phyloP scores from a whole-genome alignment of 1,284 basidiomycete species.

The Cystobasidium slooffiae region DNA sequence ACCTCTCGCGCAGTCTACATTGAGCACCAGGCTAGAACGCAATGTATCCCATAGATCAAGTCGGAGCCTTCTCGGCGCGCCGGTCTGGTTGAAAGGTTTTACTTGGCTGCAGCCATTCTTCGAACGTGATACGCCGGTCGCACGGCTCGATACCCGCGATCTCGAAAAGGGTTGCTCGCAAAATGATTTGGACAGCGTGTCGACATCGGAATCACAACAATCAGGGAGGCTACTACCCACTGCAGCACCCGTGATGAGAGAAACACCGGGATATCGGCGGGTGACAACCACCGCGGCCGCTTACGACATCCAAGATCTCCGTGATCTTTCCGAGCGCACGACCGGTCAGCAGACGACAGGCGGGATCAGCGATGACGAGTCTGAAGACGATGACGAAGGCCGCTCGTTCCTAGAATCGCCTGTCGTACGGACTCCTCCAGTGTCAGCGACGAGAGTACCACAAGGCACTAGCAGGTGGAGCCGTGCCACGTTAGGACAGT shows the following conservation, averaged over 20 bases:
- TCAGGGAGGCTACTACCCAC: constrained; percentile 21
- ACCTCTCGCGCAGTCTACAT: not conserved
- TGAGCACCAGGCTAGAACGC: not conserved
- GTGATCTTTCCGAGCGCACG: constrained; percentile 11
- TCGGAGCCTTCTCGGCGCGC: constrained; percentile 5
- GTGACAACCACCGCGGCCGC: constrained; percentile 41
- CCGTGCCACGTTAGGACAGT: constrained; percentile 38
- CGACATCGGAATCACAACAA: not conserved
- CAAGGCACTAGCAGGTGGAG: constrained; percentile 19
- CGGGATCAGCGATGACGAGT: constrained; percentile 1
- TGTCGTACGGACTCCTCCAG: not conserved
- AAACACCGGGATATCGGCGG: constrained; percentile 9
- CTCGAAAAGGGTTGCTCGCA: not conserved
- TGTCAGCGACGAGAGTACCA: not conserved
- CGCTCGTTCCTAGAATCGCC: constrained; percentile 10
- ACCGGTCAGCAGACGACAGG: not conserved
- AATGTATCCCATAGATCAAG: constrained; percentile 4
- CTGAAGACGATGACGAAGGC: constrained; percentile 8
- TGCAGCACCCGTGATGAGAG: constrained; percentile 16
- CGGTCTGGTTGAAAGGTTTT: constrained; percentile 16
- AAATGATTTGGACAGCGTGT: not conserved
- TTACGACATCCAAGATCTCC: constrained; percentile 31
- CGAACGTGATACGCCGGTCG: not conserved
- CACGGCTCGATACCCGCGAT: no score
- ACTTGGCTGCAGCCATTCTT: constrained; percentile 17